A percentile compares a stretch with the other conserved stretches of the same genome.
These are phyloP conservation scores for Trichoderma guizhouense DNA, from an alignment of 2,329 filamentous ascomycete genomes.

Conservation along the genomic window DNA sequence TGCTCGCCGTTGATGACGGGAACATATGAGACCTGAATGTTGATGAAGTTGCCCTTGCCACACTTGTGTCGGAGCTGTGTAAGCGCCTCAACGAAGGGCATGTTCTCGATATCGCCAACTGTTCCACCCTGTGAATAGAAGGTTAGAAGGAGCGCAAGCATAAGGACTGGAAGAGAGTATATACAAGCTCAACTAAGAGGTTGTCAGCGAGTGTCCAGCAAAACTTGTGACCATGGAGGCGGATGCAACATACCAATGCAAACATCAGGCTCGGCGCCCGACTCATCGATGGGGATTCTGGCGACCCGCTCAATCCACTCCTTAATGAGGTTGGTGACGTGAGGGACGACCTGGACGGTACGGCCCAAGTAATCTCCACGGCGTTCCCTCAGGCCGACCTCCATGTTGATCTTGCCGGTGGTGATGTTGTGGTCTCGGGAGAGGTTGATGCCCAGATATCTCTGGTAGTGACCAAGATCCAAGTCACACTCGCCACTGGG, in stretches of 20 bases:
- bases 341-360: conserved; percentile 87
- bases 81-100: conserved; percentile 84
- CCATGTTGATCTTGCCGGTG: conserved; percentile 91
- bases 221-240: not conserved
- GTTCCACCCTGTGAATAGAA: conserved; percentile 53
- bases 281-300: conserved; percentile 80
- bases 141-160: conserved; percentile 1
- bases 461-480: conserved; percentile 57
- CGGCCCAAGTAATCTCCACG: conserved; percentile 77
- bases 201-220: not conserved
- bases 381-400: conserved; percentile 71
- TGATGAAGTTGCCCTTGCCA: conserved; percentile 54
- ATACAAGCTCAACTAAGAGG: not conserved
- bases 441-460: conserved; percentile 77
- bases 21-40: conserved; percentile 86
- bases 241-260: conserved; percentile 68
- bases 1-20: conserved; percentile 69
- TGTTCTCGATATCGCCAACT: conserved; percentile 75
- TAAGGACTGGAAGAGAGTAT: not conserved
- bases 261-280: conserved; percentile 78
- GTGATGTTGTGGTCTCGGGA: conserved; percentile 93
- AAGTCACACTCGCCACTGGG: conserved; percentile 35
- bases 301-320: conserved; percentile 90
- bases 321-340: conserved; percentile 87
- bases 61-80: conserved; percentile 70